Conservation (phyloP, 176 grass and related monocot genomes). For the Aegilops longissima region DNA sequence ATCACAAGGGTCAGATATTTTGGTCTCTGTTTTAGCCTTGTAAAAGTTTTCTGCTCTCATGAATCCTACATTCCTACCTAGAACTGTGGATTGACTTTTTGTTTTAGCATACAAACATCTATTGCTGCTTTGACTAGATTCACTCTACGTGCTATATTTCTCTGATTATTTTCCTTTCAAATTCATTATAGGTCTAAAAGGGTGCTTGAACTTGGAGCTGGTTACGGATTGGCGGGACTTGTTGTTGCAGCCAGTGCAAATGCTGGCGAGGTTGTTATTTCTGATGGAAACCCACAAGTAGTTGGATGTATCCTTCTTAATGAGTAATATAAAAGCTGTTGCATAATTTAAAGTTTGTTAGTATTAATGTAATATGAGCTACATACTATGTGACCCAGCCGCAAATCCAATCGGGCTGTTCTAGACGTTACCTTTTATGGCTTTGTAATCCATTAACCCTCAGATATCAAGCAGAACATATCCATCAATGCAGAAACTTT, state of each 20-base stretch:
- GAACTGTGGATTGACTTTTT: slow-evolving; percentile 8
- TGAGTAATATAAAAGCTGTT: neutral
- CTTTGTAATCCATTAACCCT: slow-evolving; percentile 64
- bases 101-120: slow-evolving; percentile 5
- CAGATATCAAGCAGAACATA: slow-evolving; percentile 89
- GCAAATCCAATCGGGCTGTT: neutral
- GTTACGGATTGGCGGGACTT: slow-evolving; percentile 85
- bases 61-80: neutral
- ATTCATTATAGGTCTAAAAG: slow-evolving; percentile 64
- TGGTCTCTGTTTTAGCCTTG: neutral
- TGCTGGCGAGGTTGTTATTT: slow-evolving; percentile 81
- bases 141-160: slow-evolving; percentile 9
- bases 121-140: slow-evolving; percentile 19
- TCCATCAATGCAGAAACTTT: slow-evolving; percentile 58
- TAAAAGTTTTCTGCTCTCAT: neutral
- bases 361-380: slow-evolving; percentile 6
- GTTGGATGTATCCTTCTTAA: slow-evolving; percentile 87
- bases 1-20: neutral
- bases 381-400: neutral
- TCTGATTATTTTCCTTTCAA: slow-evolving; percentile 18
- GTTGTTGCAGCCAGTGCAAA: slow-evolving; percentile 70
- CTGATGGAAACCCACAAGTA: slow-evolving; percentile 97
- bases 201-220: slow-evolving; percentile 94
- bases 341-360: neutral
- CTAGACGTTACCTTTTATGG: neutral